Conservation (phyloP, 306 rosid species). For the Vicia sativa region DNA sequence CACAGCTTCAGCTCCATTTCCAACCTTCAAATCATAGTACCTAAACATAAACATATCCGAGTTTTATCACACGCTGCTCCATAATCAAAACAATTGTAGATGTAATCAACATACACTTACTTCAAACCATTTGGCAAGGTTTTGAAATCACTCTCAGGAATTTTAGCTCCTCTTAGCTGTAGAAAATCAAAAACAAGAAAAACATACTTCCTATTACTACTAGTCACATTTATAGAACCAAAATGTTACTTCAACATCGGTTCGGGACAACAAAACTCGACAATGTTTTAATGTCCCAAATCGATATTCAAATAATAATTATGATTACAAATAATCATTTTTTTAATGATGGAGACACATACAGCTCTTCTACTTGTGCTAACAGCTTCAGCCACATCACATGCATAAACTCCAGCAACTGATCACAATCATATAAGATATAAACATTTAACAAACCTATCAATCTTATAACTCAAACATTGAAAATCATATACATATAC, state of each 20-base stretch:
- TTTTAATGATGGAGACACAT: conserved; percentile 26
- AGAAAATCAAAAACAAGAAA: conserved; percentile 12
- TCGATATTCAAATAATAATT: not conserved
- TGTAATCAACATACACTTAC: conserved; percentile 57
- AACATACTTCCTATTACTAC: conserved; percentile 21
- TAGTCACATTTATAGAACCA: not conserved
- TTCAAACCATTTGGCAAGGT: conserved; percentile 87
- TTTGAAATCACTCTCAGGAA: conserved; percentile 88
- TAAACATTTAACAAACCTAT: not conserved
- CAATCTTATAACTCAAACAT: not conserved
- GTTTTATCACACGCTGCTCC: conserved; percentile 30
- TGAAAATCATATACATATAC: too few species aligned
- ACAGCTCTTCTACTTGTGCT: conserved; percentile 64
- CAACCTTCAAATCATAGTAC: conserved; percentile 96
- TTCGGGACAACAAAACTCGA: not conserved
- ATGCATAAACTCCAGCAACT: conserved; percentile 50
- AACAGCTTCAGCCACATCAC: conserved; percentile 57
- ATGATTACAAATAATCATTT: conserved; percentile 7
- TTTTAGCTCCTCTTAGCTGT: conserved; percentile 59
- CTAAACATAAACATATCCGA: conserved; percentile 56
- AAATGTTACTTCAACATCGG: not conserved
- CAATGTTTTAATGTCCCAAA: not conserved
- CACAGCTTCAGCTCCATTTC: conserved; percentile 80
- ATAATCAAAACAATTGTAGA: conserved; percentile 11
- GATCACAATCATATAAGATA: conserved; percentile 32